Base-by-base conservation (phyloP, 345 rosid genomes). In the Eucalyptus cloeziana region DNA sequence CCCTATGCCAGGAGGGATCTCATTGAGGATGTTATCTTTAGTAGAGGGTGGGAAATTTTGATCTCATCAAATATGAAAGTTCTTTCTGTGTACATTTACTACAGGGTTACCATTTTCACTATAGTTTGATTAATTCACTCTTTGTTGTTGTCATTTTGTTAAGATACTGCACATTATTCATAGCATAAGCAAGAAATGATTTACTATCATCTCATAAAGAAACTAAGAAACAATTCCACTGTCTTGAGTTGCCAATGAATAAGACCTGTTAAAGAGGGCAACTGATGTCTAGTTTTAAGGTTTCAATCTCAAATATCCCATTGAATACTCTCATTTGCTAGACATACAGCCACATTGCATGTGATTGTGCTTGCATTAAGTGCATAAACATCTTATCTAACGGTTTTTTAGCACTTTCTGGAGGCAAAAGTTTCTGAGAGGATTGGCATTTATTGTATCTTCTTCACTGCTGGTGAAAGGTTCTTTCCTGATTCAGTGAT, bases 1-100 rank as follows among this genome's bases (percentile, higher is more conserved):
- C 86, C 88, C 71, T 86, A 83, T 49, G 91, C 96, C 3, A 91
- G 92, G 71, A 93, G 94, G 93, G 97, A 97, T 89, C 91, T 97
- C 60, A 92, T 95, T 71, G 92, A 93, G 90, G 97, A 96, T 58
- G 88, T 96, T 86, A 88, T 96, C 51, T 96, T 88, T 91, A 92
- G 93, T 88, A 89, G 89, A 86, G 87, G 85, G 93, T 94, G 87
- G 90, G 94, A 85, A 24, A 86, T 86, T 44, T 47, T 86, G 45
- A 51, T 86, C 24, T 64, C 88, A 13, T 33, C 58, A 56, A 43
- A 76, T 76, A 76, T 76, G 45, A 76, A 21, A 76, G 45, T 76
- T 76, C 83, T 76, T 71, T 19, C 21, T 76, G 83, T 21, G 47
- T 76, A 76, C 45, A 37, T 37, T 71, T 33, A 71, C 44, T 71